Evolutionary conservation across 192 early-diverging fungal species (phyloP).

Genomic region (Backusella tarrabulga): DNA sequence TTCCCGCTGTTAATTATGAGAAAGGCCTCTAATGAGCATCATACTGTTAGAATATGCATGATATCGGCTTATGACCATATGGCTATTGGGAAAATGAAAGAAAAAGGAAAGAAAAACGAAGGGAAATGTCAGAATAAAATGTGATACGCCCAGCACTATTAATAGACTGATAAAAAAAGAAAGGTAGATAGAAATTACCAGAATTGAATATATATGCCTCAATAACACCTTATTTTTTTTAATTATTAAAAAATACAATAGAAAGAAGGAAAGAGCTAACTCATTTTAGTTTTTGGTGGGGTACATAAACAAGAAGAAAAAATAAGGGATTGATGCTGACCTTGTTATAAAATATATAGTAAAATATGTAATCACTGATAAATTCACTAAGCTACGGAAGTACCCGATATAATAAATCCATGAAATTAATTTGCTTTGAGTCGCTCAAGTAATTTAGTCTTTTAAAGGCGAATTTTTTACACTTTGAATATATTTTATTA

Average conservation of each 20-base stretch:
- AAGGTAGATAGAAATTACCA: neutral
- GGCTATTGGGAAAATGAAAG: neutral
- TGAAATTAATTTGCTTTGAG: neutral
- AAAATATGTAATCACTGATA: neutral
- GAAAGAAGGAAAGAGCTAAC: neutral
- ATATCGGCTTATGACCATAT: neutral
- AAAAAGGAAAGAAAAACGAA: neutral
- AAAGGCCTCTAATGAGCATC: neutral
- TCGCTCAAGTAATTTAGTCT: neutral
- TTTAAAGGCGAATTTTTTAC: neutral
- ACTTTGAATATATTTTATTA: neutral
- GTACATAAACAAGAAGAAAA: neutral
- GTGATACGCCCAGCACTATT: neutral
- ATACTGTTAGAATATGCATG: neutral
- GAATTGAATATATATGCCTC: neutral
- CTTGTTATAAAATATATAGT: neutral
- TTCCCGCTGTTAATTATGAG: neutral
- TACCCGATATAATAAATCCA: neutral
- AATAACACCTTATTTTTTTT: neutral
- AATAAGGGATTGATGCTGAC: neutral
- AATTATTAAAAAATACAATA: constrained; percentile 3
- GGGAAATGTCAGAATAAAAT: neutral
- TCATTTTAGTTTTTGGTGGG: neutral
- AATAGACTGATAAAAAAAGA: neutral
- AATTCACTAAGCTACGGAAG: neutral